A percentile compares a stretch with the other conserved stretches of the same genome.
Evolutionary conservation across 2,329 filamentous ascomycete genomes (phyloP).

Genomic region (Zopfia rhizophila): DNA sequence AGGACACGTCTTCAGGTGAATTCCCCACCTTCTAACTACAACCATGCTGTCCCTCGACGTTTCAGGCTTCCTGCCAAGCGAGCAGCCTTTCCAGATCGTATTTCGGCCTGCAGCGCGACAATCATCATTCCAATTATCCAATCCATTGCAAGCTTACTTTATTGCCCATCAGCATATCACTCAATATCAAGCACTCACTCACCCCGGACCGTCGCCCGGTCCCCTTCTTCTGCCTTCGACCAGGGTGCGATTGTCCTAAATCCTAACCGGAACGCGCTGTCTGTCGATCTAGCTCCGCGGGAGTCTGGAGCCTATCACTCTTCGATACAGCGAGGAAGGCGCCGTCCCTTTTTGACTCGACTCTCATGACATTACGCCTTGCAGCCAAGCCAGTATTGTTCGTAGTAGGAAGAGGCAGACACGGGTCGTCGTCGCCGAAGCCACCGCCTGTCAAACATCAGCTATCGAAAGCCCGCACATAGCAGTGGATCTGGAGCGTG

Average conservation of each 20-base stretch:
- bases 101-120: slow-evolving; percentile 17
- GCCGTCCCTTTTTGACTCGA: slow-evolving; percentile 26
- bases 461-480: too few species aligned
- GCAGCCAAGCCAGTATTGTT: slow-evolving; percentile 29
- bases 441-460: slow-evolving; percentile 26
- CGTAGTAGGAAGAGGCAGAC: slow-evolving; percentile 25
- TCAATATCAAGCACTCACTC: too few species aligned
- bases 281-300: slow-evolving; percentile 21
- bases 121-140: slow-evolving; percentile 10
- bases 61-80: slow-evolving; percentile 28
- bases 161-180: too few species aligned
- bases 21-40: slow-evolving; percentile 17
- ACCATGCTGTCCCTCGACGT: slow-evolving; percentile 15
- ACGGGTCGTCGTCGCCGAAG: slow-evolving; percentile 42
- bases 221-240: too few species aligned
- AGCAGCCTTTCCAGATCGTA: slow-evolving; percentile 9
- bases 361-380: slow-evolving; percentile 30
- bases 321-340: slow-evolving; percentile 27
- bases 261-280: slow-evolving; percentile 16
- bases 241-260: too few species aligned
- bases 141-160: slow-evolving; percentile 12
- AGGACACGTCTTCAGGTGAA: slow-evolving; percentile 7
- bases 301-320: slow-evolving; percentile 4
- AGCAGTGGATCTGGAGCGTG: too few species aligned
- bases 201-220: too few species aligned